Base-by-base conservation (phyloP, 73 alveolate genomes). In the Paramecium caudatum region DNA sequence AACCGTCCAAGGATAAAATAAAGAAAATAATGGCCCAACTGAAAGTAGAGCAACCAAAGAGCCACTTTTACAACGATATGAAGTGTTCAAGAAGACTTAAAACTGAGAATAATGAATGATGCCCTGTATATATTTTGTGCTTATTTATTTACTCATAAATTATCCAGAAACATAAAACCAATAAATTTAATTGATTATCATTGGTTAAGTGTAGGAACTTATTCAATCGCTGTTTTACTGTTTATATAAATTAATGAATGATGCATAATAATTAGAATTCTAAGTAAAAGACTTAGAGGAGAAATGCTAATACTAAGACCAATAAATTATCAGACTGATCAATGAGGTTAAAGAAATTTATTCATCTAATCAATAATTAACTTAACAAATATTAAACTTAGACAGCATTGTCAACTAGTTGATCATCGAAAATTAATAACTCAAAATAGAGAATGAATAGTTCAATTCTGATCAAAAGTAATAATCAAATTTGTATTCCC, bases 61-160 rank as follows among this genome's bases (percentile, higher is more conserved):
- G 78, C 30, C 23, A 50, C 30, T 50, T 50, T 17, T 17, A 50
- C 12, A 50, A 50, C 12, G 78, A 50, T 3, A 50, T 50, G 78
- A 50, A 50, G 78, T 9, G 21, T 2, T 50, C 43, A 4, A 50
- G 78, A 50, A 50, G 78, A 50, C 78, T 50, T 21, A 50, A 50
- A 50, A 50, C 45, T 0, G 78, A 55, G n/a, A n/a, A n/a, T n/a
- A n/a, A n/a, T n/a, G n/a, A n/a, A n/a, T n/a, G n/a, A n/a, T n/a
- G n/a, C n/a, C n/a, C n/a, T n/a, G n/a, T n/a, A n/a, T n/a, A n/a
- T n/a, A n/a, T n/a, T n/a, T n/a, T n/a, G n/a, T n/a, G n/a, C n/a
- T n/a, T n/a, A n/a, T n/a, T n/a, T n/a, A n/a, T n/a, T n/a, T n/a
- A n/a, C n/a, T n/a, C n/a, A n/a, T n/a, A n/a, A n/a, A n/a, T n/a